Conservation (phyloP, 352 stramenopile species). For the Nothophytophthora sp. region DNA sequence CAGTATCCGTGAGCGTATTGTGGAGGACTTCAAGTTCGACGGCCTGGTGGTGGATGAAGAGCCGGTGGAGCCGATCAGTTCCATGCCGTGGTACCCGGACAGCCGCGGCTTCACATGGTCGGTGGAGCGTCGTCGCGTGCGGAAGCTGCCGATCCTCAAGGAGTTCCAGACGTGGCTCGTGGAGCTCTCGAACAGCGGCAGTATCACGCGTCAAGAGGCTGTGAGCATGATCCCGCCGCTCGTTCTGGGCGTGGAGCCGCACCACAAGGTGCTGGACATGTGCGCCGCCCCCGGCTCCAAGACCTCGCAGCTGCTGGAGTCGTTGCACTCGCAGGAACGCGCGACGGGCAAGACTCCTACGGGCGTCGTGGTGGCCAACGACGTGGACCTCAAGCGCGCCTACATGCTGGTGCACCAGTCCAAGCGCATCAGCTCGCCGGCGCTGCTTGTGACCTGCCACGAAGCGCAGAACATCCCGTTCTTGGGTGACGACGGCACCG, state of each 20-base stretch:
- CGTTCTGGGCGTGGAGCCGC: conserved; percentile 93
- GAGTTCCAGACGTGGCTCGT: conserved; percentile 98
- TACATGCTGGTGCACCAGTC: conserved; percentile 99
- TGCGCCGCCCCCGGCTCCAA: conserved; percentile 99
- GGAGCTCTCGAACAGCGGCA: conserved; percentile 92
- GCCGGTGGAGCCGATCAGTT: conserved; percentile 78
- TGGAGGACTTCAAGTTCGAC: conserved; percentile 86
- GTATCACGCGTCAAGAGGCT: conserved; percentile 98
- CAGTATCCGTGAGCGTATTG: conserved; percentile 88
- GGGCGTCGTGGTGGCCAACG: conserved; percentile 96
- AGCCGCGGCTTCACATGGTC: conserved; percentile 90
- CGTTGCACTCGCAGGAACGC: conserved; percentile 83
- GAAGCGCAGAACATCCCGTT: conserved; percentile 97
- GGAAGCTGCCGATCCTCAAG: conserved; percentile 91
- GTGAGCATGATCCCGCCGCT: conserved; percentile 99
- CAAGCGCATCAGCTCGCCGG: conserved; percentile 95
- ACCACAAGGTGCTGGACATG: conserved; percentile 97
- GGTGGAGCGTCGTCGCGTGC: conserved; percentile 87
- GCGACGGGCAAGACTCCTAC: conserved; percentile 78
- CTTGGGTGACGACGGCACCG: conserved; percentile 61
- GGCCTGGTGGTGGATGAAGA: conserved; percentile 80
- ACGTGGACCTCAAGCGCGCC: conserved; percentile 96
- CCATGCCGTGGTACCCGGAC: conserved; percentile 91
- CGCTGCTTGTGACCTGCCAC: conserved; percentile 95
- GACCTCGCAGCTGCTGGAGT: conserved; percentile 98